These are phyloP conservation scores for Erigeron philadelphicus DNA, from an alignment of 140 eudicot genomes.

Conservation along the genomic window DNA sequence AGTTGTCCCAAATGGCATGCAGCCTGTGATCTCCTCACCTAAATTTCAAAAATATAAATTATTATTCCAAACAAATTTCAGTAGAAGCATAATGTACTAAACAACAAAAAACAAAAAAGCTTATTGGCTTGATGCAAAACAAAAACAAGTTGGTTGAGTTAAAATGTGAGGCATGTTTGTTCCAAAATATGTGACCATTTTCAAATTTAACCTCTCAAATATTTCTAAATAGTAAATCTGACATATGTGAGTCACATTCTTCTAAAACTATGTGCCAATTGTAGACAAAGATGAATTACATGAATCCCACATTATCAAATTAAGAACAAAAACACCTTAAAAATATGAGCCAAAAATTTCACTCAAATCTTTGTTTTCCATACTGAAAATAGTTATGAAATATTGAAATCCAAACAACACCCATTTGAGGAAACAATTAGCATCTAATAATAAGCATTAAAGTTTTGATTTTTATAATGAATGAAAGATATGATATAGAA, in stretches of 20 bases:
- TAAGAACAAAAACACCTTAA: conserved; percentile 11
- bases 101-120: neutral
- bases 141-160: no score
- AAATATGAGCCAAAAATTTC: neutral
- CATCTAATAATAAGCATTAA: conserved; percentile 3
- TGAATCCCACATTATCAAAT: conserved; percentile 29
- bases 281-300: neutral
- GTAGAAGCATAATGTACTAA: conserved; percentile 13
- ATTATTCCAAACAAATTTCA: conserved; percentile 18
- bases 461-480: no score
- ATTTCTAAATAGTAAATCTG: neutral
- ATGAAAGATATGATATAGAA: no score
- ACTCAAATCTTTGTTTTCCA: conserved; percentile 11
- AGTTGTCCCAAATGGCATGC: conserved; percentile 29
- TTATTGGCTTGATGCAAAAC: no score
- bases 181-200: neutral
- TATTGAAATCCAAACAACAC: conserved; percentile 5
- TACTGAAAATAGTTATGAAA: conserved; percentile 6
- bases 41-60: conserved; percentile 16
- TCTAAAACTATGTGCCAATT: no score
- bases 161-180: no score
- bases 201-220: neutral
- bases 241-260: neutral
- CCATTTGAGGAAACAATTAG: conserved; percentile 15
- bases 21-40: conserved; percentile 34